These are phyloP conservation scores for Blastobotrys illinoisensis DNA, from an alignment of 1,139 yeast species.

Conservation along the genomic window DNA sequence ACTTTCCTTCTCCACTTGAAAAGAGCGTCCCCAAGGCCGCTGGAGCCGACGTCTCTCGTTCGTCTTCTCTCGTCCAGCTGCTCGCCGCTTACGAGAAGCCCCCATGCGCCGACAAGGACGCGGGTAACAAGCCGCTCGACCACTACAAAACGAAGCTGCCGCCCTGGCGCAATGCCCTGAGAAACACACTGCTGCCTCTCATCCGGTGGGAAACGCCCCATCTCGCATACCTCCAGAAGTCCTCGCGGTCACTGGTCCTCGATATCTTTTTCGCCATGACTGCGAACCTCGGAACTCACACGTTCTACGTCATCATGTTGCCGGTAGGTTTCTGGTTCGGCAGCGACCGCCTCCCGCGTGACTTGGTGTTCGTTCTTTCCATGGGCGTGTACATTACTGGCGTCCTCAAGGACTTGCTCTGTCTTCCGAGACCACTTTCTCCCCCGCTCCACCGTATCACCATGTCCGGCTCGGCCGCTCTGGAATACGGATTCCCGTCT, in stretches of 20 bases:
- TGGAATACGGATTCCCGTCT: constrained; percentile 93
- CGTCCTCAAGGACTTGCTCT: constrained; percentile 70
- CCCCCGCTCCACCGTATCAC: constrained; percentile 92
- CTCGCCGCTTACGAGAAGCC: constrained; percentile 27
- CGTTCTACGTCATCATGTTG: constrained; percentile 82
- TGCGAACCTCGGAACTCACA: constrained; percentile 88
- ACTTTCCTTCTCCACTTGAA: neutral
- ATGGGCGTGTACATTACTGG: constrained; percentile 82
- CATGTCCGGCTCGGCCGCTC: constrained; percentile 79
- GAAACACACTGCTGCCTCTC: constrained; percentile 52
- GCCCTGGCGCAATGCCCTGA: constrained; percentile 51
- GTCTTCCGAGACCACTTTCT: constrained; percentile 86
- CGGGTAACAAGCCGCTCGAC: constrained; percentile 64
- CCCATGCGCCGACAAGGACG: constrained; percentile 41
- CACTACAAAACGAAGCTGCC: constrained; percentile 61
- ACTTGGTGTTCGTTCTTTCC: constrained; percentile 72
- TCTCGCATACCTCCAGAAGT: constrained; percentile 52
- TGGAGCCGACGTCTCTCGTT: neutral
- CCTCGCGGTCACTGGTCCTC: constrained; percentile 45
- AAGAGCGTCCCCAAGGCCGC: neutral
- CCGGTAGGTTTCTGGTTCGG: constrained; percentile 91
- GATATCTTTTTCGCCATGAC: constrained; percentile 83
- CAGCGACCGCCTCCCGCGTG: constrained; percentile 48
- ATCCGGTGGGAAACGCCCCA: constrained; percentile 64
- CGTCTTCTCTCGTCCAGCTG: constrained; percentile 23